Evolutionary conservation across 176 grass and related monocot species (phyloP).

Genomic region (Paspalum vaginatum): DNA sequence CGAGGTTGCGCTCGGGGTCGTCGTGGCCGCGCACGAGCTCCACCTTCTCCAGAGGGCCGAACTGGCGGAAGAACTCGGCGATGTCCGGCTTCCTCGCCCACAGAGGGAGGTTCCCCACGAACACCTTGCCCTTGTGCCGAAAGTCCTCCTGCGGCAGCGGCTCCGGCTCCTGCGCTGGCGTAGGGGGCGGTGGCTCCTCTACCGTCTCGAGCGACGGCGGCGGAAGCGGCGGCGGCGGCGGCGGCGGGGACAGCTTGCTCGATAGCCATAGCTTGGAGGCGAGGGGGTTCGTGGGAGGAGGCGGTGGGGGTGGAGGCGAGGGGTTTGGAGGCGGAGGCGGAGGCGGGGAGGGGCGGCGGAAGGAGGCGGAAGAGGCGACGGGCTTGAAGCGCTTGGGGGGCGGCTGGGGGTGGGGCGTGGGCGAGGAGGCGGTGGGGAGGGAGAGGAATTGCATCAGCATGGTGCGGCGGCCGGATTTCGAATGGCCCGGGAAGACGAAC

Average conservation of each 20-base stretch:
- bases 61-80: constrained; percentile 86
- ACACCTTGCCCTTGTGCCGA: constrained; percentile 78
- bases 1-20: constrained; percentile 78
- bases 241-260: constrained; percentile 75
- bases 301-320: background rate
- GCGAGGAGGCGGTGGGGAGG: constrained; percentile 41
- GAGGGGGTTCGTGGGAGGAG: constrained; percentile 56
- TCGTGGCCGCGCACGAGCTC: constrained; percentile 77
- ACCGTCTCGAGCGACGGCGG: constrained; percentile 24
- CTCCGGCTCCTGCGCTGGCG: background rate
- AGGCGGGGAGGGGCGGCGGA: constrained; percentile 44
- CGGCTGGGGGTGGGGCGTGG: constrained; percentile 11
- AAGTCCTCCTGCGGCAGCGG: constrained; percentile 36
- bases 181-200: background rate
- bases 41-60: constrained; percentile 80
- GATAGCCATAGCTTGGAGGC: constrained; percentile 89
- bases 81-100: constrained; percentile 79
- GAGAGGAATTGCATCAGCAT: constrained; percentile 54
- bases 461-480: background rate
- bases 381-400: constrained; percentile 44
- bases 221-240: background rate
- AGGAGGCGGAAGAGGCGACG: constrained; percentile 39
- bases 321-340: constrained; percentile 17
- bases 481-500: constrained; percentile 40
- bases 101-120: constrained; percentile 82